phyloP scores from a whole-genome alignment of 257 asterid species.

The Craterostigma plantagineum region DNA sequence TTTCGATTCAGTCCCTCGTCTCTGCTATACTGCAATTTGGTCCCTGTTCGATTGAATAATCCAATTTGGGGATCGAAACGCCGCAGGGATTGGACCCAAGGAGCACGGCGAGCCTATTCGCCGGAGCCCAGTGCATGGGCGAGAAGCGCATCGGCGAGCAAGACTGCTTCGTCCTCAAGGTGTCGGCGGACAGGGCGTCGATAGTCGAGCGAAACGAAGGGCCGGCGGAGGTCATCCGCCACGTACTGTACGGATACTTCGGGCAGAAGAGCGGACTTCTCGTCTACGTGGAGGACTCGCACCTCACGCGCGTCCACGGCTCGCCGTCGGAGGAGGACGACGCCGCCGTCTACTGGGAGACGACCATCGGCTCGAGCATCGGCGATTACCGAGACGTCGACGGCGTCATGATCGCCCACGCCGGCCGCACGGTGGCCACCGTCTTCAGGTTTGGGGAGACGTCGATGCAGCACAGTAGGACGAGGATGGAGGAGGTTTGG shows the following conservation, averaged over 20 bases:
- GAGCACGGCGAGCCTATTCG: constrained; percentile 48
- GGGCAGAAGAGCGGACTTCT: constrained; percentile 78
- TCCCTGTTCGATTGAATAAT: not conserved
- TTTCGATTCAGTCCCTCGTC: too few species aligned
- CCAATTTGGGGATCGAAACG: not conserved
- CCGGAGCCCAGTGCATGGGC: constrained; percentile 56
- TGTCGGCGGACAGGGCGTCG: constrained; percentile 55
- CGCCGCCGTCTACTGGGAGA: constrained; percentile 71
- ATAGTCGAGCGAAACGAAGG: constrained; percentile 74
- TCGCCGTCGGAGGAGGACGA: constrained; percentile 8
- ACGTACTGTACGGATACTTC: constrained; percentile 71
- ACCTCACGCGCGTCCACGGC: constrained; percentile 45
- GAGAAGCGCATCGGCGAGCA: constrained; percentile 75
- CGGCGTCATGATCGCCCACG: constrained; percentile 53
- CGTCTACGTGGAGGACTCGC: constrained; percentile 74
- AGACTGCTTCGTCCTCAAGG: constrained; percentile 74
- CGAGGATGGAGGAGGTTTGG: constrained; percentile 60
- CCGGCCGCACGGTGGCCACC: constrained; percentile 60
- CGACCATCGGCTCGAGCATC: constrained; percentile 62
- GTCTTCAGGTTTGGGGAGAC: constrained; percentile 68
- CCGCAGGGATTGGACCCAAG: constrained; percentile 66
- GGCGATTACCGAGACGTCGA: constrained; percentile 56
- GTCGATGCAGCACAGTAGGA: constrained; percentile 38
- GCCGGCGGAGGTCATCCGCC: constrained; percentile 70
- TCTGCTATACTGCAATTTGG: not conserved